Evolutionary conservation across 1,284 basidiomycete genomes (phyloP).

Genomic region (Fomitopsis betulina): DNA sequence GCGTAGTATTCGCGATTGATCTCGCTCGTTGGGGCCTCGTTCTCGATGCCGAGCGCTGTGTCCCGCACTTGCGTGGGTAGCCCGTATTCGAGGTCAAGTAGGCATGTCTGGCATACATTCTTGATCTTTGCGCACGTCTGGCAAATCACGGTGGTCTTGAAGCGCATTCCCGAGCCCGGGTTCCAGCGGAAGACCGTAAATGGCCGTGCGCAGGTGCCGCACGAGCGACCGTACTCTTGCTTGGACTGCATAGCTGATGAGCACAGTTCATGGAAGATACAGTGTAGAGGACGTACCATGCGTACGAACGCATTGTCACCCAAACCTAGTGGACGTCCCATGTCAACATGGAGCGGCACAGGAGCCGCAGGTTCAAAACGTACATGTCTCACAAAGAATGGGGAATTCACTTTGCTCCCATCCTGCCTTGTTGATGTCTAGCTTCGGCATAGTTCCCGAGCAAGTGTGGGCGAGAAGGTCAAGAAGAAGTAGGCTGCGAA

Average conservation of each 20-base stretch:
- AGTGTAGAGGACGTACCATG: conserved; percentile 57
- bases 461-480: background rate
- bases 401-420: conserved; percentile 92
- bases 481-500: background rate
- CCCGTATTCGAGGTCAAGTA: conserved; percentile 94
- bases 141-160: conserved; percentile 98
- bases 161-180: conserved; percentile 88
- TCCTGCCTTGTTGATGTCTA: conserved; percentile 86
- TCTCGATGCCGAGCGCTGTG: conserved; percentile 85
- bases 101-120: conserved; percentile 98
- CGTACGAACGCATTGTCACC: conserved; percentile 86
- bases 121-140: conserved; percentile 99
- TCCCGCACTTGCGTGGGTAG: conserved; percentile 97
- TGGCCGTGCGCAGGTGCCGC: conserved; percentile 92
- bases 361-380: conserved; percentile 23
- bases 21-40: conserved; percentile 90
- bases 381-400: conserved; percentile 89
- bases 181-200: conserved; percentile 99
- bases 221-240: conserved; percentile 93
- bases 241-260: conserved; percentile 61
- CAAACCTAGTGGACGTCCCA: conserved; percentile 50
- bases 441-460: conserved; percentile 45
- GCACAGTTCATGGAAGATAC: background rate
- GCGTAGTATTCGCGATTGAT: conserved; percentile 98
- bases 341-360: conserved; percentile 7